Evolutionary conservation across 176 grass and related monocot species (phyloP).

Genomic region (Aegilops sharonensis): DNA sequence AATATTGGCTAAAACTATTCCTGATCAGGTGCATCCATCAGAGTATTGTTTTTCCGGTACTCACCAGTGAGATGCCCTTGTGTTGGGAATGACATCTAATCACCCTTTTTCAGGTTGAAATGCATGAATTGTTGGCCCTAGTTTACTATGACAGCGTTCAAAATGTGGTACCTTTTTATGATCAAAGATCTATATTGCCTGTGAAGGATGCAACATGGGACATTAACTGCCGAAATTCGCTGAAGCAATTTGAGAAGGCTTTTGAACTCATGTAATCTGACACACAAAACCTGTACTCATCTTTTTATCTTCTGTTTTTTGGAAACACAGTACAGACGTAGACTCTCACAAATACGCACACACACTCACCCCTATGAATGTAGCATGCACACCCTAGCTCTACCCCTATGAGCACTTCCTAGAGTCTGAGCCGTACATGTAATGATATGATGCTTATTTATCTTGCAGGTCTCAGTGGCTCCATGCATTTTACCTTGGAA

Average conservation of each 20-base stretch:
- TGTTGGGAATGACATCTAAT: slow-evolving; percentile 7
- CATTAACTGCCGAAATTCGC: slow-evolving; percentile 71
- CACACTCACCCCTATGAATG: background rate
- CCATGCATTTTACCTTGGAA: slow-evolving; percentile 97
- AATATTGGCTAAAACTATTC: slow-evolving; percentile 53
- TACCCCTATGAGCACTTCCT: background rate
- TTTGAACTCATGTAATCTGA: slow-evolving; percentile 76
- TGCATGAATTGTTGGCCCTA: slow-evolving; percentile 88
- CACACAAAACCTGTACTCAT: slow-evolving; percentile 11
- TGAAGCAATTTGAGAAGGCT: slow-evolving; percentile 95
- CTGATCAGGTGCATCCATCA: slow-evolving; percentile 50
- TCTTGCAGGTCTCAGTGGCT: slow-evolving; percentile 79
- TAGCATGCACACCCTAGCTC: background rate
- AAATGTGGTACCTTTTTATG: slow-evolving; percentile 97
- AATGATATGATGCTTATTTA: slow-evolving; percentile 29
- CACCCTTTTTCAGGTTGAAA: slow-evolving; percentile 63
- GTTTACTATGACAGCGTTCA: slow-evolving; percentile 96
- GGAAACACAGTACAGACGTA: background rate
- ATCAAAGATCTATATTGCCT: slow-evolving; percentile 87
- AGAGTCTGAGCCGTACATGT: background rate
- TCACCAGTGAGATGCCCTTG: slow-evolving; percentile 8
- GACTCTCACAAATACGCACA: background rate
- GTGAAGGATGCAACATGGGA: slow-evolving; percentile 83
- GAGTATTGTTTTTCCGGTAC: background rate
- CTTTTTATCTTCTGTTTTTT: slow-evolving; percentile 25